Evolutionary conservation across 2,329 filamentous ascomycete genomes (phyloP).

Genomic region (Diaporthe amygdali): DNA sequence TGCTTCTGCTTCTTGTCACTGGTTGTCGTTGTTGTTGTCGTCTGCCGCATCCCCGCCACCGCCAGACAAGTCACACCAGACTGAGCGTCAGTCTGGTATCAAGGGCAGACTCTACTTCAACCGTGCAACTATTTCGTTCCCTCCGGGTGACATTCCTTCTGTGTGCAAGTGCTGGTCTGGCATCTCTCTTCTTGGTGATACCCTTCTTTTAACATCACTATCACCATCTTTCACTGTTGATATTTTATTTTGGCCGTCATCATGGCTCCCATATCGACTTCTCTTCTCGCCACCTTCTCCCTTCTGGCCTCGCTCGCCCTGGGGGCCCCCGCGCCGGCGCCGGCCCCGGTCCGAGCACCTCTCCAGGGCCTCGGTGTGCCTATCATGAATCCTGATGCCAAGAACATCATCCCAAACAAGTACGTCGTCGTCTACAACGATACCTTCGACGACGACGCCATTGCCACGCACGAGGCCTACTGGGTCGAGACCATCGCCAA

Average conservation of each 20-base stretch:
- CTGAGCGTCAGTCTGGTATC: too few species aligned
- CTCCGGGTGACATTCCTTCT: background rate
- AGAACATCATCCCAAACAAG: conserved; percentile 56
- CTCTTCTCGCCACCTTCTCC: conserved; percentile 9
- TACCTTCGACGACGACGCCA: conserved; percentile 51
- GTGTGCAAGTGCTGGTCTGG: conserved; percentile 16
- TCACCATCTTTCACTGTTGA: background rate
- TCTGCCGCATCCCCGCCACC: too few species aligned
- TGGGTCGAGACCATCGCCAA: conserved; percentile 57
- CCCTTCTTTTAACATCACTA: background rate
- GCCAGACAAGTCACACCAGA: too few species aligned
- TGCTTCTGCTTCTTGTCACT: background rate
- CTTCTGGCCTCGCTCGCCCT: conserved; percentile 21
- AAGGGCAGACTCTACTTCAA: conserved; percentile 1
- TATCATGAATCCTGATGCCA: conserved; percentile 54
- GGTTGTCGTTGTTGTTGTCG: conserved; percentile 3
- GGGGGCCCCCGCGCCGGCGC: conserved; percentile 8
- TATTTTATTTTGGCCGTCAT: background rate
- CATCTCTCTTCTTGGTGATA: conserved; percentile 3
- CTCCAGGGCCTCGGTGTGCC: conserved; percentile 42
- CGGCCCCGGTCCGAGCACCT: background rate
- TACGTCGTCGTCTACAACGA: conserved; percentile 72
- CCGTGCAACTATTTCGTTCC: background rate
- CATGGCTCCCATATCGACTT: conserved; percentile 10
- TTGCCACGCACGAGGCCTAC: conserved; percentile 54